These are phyloP conservation scores for Xylaria intraflava DNA, from an alignment of 495 filamentous ascomycete genomes.

Conservation along the genomic window DNA sequence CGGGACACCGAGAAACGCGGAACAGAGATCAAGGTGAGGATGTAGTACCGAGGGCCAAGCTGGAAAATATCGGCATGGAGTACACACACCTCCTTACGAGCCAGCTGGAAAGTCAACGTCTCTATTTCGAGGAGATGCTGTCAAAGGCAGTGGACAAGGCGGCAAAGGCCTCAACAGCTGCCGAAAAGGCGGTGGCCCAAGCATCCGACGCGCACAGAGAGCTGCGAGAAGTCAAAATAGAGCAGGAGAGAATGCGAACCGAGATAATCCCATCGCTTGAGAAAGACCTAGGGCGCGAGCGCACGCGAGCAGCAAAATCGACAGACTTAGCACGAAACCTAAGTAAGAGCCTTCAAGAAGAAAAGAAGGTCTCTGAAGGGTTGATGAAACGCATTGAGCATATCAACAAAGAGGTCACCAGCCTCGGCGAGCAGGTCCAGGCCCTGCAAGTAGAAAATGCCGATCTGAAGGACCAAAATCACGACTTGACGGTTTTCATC, in stretches of 20 bases:
- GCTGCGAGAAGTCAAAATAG: slow-evolving; percentile 44
- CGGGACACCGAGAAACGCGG: slow-evolving; percentile 31
- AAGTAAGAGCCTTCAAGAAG: slow-evolving; percentile 74
- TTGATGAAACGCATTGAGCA: slow-evolving; percentile 71
- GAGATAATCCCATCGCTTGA: slow-evolving; percentile 62
- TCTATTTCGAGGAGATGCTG: slow-evolving; percentile 92
- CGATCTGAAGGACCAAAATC: slow-evolving; percentile 73
- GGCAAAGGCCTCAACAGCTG: slow-evolving; percentile 58
- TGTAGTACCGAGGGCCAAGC: slow-evolving; percentile 78
- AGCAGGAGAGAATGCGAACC: slow-evolving; percentile 49
- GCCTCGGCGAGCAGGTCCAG: slow-evolving; percentile 47
- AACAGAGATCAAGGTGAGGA: slow-evolving; percentile 43
- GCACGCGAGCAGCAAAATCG: slow-evolving; percentile 61
- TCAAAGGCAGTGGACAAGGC: slow-evolving; percentile 91
- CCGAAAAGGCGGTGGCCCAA: slow-evolving; percentile 53
- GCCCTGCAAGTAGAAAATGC: slow-evolving; percentile 49
- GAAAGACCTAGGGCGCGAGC: slow-evolving; percentile 60
- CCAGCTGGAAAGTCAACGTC: slow-evolving; percentile 84
- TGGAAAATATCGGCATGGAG: slow-evolving; percentile 86
- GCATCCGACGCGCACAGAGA: slow-evolving; percentile 46
- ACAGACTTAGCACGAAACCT: slow-evolving; percentile 67
- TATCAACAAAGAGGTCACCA: slow-evolving; percentile 52
- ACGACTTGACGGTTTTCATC: slow-evolving; percentile 89
- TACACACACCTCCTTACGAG: slow-evolving; percentile 88
- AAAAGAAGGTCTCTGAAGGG: slow-evolving; percentile 74